Conservation (phyloP, 345 rosid genomes). For the Eucalyptus pauciflora region DNA sequence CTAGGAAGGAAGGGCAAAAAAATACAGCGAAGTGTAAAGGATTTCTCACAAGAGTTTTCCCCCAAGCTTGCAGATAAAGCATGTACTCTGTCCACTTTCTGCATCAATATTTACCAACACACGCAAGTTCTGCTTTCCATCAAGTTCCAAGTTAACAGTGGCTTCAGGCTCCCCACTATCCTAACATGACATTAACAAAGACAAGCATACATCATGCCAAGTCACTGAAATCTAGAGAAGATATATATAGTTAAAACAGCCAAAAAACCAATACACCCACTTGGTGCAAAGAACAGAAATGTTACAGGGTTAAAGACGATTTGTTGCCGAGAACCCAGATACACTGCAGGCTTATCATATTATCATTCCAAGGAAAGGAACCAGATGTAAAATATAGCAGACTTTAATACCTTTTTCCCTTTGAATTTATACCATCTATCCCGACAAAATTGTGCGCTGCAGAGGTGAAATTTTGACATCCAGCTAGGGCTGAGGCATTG, state of each 20-base stretch:
- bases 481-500: slow-evolving; percentile 1
- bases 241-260: background rate
- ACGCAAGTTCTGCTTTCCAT: slow-evolving; percentile 5
- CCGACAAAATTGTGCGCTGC: slow-evolving; percentile 7
- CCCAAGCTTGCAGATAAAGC: slow-evolving; percentile 29
- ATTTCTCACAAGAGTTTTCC: slow-evolving; percentile 43
- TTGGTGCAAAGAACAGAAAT: background rate
- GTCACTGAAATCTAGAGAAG: background rate
- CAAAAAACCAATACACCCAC: background rate
- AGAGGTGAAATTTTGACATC: slow-evolving; percentile 11
- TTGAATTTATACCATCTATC: slow-evolving; percentile 15
- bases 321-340: background rate
- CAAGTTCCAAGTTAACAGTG: slow-evolving; percentile 6
- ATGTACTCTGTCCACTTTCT: slow-evolving; percentile 4
- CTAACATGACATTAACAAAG: slow-evolving; percentile 38
- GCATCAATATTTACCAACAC: background rate
- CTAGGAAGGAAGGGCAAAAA: background rate
- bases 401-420: slow-evolving; percentile 34
- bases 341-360: background rate
- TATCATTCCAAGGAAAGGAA: background rate
- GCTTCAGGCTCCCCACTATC: slow-evolving; percentile 42
- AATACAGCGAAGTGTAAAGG: background rate
- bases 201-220: background rate
- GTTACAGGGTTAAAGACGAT: background rate
- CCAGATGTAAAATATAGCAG: background rate